Base-by-base conservation (phyloP, 2,329 filamentous ascomycete genomes). In the Neofusicoccum laricinum region DNA sequence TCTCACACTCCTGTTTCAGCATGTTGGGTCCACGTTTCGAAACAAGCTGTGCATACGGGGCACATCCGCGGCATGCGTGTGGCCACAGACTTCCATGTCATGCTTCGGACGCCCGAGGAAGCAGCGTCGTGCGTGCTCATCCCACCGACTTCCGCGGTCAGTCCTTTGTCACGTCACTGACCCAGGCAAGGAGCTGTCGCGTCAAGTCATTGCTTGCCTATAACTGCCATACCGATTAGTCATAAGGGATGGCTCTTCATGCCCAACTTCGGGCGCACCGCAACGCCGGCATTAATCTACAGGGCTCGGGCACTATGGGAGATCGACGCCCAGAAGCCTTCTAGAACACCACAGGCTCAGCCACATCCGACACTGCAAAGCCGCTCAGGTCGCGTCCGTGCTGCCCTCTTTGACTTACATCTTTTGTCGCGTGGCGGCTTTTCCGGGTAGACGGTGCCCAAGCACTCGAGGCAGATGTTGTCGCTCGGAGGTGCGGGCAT, bases 381-480 rank as follows among this genome's bases (percentile, higher is more conserved):
- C 34, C 36, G 21, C 51, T 57, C 11, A 21, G 21, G 34, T 8
- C 36, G 8, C 43, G 36, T 7, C n/a, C 53, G 36, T n/a, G 38
- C 53, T n/a, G 38, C 53, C 12, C 19, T 4, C 38, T 11, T 25
- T 14, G 3, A 25, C 53, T n/a, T 21, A 4, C 12, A 3, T 6
- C 10, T 6, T 40, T 53, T 14, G n/a, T 17, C 30, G 19, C 34
- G 21, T n/a, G 17, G 10, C 30, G 14, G 10, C 25, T 45, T 21
- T 32, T 45, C 8, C 21, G 38, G 21, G 32, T 32, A 45, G 15
- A 25, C 38, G 36, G 36, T 43, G 53, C 38, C 11, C 15, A 43
- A 43, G 25, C 53, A 45, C 53, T 58, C 53, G n/a, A 38, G 53
- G 38, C 53, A 58, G 53, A 58, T 58, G 21, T 19, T 58, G 53